Evolutionary conservation across 352 stramenopile genomes (phyloP), one percentile per base, ranked within the genome.

Genomic region (Saprolegnia parasitica): DNA sequence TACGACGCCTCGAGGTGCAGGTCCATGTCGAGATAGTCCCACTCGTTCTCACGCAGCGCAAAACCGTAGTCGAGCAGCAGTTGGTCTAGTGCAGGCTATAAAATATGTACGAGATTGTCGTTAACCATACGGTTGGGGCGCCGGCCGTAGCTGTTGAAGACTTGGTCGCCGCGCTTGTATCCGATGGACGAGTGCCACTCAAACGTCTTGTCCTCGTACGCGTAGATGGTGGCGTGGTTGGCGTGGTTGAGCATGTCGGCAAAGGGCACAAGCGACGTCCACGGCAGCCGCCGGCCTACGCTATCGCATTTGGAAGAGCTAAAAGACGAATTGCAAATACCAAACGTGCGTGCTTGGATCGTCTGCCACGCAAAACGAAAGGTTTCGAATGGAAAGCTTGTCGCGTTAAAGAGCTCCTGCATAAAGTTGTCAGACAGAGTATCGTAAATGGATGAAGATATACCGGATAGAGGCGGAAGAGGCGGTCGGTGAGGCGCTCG

Each of bases 21-120:
- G 26, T 81, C 75, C n/a, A 92, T 46, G 32, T 90, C 83, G 16
- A 91, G 76, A 37, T 74, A 84, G 58, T 91, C 91, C 89, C 90
- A 97, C 74, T 96, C 86, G 52, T 98, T 98, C 56, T 93, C 65
- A 9, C 78, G 58, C 23, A 98, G 75, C 18, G 85, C 79, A 74
- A 98, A 98, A n/a, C 92, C 92, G 72, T 98, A 98, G 68, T 97
- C 91, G 5, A 98, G 75, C 40, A 97, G 76, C 29, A 98, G 73
- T 73, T 94, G 85, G 49, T 89, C 68, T 67, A 67, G 8, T 56
- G 49, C 54, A 61, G 0, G 56, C 15, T 11, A 23, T 6, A 52
- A 32, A 52, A 20, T 15, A 18, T 13, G 40, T 29, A 23, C 6
- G 18, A 21, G 13, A 40, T 45, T 63, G 11, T 46, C 10, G 11